Percentiles rank a stretch among this genome's conserved stretches.
phyloP scores from a whole-genome alignment of 805 yeast genomes.

The Candida glaebosa region DNA sequence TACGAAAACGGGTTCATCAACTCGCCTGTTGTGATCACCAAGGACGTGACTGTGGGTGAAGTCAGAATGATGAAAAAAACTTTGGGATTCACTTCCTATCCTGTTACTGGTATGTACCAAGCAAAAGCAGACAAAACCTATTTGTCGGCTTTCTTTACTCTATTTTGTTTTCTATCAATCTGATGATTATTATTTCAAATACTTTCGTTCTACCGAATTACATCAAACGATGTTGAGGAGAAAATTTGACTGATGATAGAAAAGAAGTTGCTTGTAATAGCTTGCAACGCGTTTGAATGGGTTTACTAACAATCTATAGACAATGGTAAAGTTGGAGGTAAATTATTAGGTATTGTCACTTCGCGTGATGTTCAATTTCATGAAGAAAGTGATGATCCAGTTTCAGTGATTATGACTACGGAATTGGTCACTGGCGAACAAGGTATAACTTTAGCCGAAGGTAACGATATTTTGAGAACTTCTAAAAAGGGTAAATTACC shows the following conservation, averaged over 20 bases:
- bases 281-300: no score
- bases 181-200: slow-evolving; percentile 52
- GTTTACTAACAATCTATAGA: slow-evolving; percentile 46
- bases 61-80: slow-evolving; percentile 65
- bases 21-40: slow-evolving; percentile 80
- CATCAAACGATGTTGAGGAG: slow-evolving; percentile 98
- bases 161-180: slow-evolving; percentile 8
- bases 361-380: slow-evolving; percentile 97
- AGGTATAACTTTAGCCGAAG: slow-evolving; percentile 80
- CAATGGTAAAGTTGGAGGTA: slow-evolving; percentile 80
- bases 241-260: slow-evolving; percentile 25
- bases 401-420: slow-evolving; percentile 83
- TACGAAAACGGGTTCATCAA: slow-evolving; percentile 97
- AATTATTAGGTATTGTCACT: slow-evolving; percentile 91
- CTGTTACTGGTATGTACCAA: slow-evolving; percentile 92
- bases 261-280: slow-evolving; percentile 5
- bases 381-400: slow-evolving; percentile 60
- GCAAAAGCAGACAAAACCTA: slow-evolving; percentile 4
- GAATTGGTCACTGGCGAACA: slow-evolving; percentile 79
- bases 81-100: slow-evolving; percentile 95
- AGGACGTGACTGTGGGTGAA: slow-evolving; percentile 74
- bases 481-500: slow-evolving; percentile 98
- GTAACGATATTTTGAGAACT: slow-evolving; percentile 84
- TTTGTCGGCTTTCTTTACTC: neutral
- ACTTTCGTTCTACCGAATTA: slow-evolving; percentile 99